phyloP scores from a whole-genome alignment of 2,329 filamentous ascomycete genomes.

The Ophiostoma populinum region DNA sequence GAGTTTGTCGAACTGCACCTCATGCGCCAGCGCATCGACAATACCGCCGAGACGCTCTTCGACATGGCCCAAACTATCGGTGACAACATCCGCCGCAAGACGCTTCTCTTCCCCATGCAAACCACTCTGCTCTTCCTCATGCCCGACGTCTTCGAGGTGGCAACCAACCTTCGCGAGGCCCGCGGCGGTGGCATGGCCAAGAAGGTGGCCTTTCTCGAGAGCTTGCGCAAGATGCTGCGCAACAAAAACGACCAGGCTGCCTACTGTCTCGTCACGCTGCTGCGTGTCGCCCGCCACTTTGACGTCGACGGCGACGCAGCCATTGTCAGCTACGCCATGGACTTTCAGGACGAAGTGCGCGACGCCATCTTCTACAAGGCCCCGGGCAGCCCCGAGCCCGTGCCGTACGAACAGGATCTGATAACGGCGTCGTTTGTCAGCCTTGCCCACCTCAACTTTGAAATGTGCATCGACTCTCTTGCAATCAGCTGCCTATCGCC shows the following conservation, averaged over 20 bases:
- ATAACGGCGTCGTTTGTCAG: conserved; percentile 52
- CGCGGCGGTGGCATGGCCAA: conserved; percentile 46
- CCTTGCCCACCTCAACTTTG: conserved; percentile 42
- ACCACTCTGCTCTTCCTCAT: conserved; percentile 44
- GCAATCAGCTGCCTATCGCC: conserved; percentile 37
- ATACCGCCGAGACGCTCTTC: conserved; percentile 48
- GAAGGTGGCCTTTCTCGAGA: conserved; percentile 48
- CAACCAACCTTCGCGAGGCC: conserved; percentile 46
- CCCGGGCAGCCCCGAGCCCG: conserved; percentile 27
- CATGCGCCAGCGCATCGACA: conserved; percentile 43
- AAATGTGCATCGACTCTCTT: conserved; percentile 38
- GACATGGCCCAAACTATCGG: conserved; percentile 48
- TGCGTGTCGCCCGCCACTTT: conserved; percentile 48
- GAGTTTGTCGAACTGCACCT: conserved; percentile 49
- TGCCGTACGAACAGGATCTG: conserved; percentile 42
- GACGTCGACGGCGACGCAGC: conserved; percentile 40
- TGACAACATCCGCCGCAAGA: conserved; percentile 38
- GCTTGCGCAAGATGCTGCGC: conserved; percentile 41
- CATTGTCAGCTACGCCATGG: conserved; percentile 48
- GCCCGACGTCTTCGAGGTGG: conserved; percentile 53
- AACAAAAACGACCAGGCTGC: conserved; percentile 50
- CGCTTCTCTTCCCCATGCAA: conserved; percentile 43
- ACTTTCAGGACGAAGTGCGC: conserved; percentile 51
- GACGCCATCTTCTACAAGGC: conserved; percentile 46
- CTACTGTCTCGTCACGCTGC: conserved; percentile 45